Evolutionary conservation across 495 filamentous ascomycete genomes (phyloP).

Genomic region (Lepidopterella palustris): DNA sequence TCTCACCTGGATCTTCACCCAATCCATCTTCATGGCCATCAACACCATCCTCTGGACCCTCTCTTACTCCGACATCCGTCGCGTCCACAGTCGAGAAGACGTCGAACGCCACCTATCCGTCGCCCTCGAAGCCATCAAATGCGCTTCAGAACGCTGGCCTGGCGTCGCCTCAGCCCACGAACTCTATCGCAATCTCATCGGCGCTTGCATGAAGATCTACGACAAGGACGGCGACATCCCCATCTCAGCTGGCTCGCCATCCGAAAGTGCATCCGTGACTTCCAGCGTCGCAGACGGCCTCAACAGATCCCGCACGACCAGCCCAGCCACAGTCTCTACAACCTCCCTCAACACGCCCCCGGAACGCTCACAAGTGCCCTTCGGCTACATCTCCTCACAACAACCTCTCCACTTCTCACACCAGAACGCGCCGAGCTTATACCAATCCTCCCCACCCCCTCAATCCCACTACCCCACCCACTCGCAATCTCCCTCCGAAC

Average conservation of each 20-base stretch:
- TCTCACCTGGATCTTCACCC: conserved; percentile 84
- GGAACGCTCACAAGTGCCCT: conserved; percentile 23
- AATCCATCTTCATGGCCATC: conserved; percentile 77
- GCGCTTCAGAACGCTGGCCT: conserved; percentile 78
- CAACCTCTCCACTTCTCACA: conserved; percentile 17
- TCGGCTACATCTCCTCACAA: conserved; percentile 30
- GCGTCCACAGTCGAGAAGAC: conserved; percentile 58
- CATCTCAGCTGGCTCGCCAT: conserved; percentile 55
- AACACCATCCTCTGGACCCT: conserved; percentile 85
- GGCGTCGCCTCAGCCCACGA: conserved; percentile 76
- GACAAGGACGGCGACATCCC: conserved; percentile 55
- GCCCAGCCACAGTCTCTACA: conserved; percentile 33
- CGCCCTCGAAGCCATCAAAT: conserved; percentile 66
- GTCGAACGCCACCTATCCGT: conserved; percentile 63
- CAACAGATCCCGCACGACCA: conserved; percentile 32
- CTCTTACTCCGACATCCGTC: conserved; percentile 75
- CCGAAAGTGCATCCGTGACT: conserved; percentile 29
- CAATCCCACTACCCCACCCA: conserved; percentile 9
- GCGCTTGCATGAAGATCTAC: conserved; percentile 77
- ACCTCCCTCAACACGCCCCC: conserved; percentile 29
- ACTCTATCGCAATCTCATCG: conserved; percentile 72
- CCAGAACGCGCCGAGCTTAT: conserved; percentile 2
- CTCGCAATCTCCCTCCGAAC: conserved; percentile 13
- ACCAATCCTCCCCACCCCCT: conserved; percentile 9
- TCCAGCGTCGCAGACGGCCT: conserved; percentile 25